phyloP scores from a whole-genome alignment of 2,329 filamentous ascomycete species.

The Stagonosporopsis vannaccii region DNA sequence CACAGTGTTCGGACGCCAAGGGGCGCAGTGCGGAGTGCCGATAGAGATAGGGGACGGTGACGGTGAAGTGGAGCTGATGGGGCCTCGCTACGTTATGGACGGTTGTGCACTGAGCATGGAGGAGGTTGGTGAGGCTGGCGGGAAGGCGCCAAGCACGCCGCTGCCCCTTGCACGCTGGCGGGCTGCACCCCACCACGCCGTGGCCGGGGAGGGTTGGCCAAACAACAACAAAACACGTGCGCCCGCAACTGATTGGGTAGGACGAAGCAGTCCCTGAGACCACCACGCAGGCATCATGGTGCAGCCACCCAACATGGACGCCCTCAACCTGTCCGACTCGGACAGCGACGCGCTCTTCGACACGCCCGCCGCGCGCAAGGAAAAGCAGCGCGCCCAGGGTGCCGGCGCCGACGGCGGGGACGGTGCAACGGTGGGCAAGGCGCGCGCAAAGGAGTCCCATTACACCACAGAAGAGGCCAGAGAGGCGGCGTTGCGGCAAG shows the following conservation, averaged over 20 bases:
- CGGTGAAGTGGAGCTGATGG: conserved; percentile 22
- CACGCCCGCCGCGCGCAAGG: conserved; percentile 57
- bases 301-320: conserved; percentile 58
- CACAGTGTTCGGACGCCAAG: conserved; percentile 5
- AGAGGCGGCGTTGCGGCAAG: conserved; percentile 76
- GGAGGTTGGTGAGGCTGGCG: conserved; percentile 36
- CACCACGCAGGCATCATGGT: conserved; percentile 21
- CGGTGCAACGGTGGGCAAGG: conserved; percentile 44
- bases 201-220: conserved; percentile 3
- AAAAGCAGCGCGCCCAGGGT: conserved; percentile 47
- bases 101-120: conserved; percentile 20
- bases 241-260: conserved; percentile 5
- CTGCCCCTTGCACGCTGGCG: not conserved
- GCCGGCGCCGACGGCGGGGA: conserved; percentile 49
- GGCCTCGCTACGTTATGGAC: conserved; percentile 24
- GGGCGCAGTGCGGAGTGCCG: conserved; percentile 14
- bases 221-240: conserved; percentile 26
- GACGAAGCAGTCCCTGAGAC: conserved; percentile 3
- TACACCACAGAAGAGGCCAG: conserved; percentile 72
- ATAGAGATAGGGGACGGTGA: conserved; percentile 19
- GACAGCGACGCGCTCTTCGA: conserved; percentile 65
- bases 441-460: conserved; percentile 57
- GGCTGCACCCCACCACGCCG: not conserved
- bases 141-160: not conserved
- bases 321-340: conserved; percentile 62